Conservation (phyloP, 2,329 filamentous ascomycete genomes). For the Byssochlamys sp. region DNA sequence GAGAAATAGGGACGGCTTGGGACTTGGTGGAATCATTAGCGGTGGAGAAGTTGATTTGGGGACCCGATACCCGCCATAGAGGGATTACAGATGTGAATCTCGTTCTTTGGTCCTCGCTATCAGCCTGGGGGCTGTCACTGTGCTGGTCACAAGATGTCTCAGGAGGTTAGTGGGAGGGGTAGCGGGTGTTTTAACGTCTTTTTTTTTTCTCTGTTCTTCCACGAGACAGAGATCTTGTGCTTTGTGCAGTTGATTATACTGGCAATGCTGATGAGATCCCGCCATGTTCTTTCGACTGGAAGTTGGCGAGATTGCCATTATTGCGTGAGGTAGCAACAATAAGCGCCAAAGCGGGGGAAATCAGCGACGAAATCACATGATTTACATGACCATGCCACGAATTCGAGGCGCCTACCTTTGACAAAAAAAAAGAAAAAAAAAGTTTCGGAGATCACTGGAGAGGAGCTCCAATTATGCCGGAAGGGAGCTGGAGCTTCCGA, state of each 20-base stretch:
- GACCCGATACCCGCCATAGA: neutral
- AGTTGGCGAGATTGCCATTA: neutral
- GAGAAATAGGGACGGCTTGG: neutral
- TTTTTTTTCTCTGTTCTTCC: neutral
- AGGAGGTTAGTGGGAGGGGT: conserved; percentile 1
- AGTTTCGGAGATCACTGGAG: neutral
- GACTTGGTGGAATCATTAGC: neutral
- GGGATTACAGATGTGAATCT: neutral
- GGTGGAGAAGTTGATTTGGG: neutral
- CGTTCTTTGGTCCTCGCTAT: neutral
- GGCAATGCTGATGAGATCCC: neutral
- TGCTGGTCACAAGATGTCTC: conserved; percentile 7
- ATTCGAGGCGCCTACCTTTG: neutral
- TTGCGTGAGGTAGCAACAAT: neutral
- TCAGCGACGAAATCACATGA: neutral
- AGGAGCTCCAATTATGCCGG: neutral
- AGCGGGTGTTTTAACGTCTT: conserved; percentile 1
- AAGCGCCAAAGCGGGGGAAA: neutral
- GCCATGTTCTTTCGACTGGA: neutral
- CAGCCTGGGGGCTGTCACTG: conserved; percentile 4
- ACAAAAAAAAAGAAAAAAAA: neutral
- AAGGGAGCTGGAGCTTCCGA: conserved; percentile 1
- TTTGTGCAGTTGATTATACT: neutral
- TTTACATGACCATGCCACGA: neutral
- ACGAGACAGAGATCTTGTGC: neutral